Evolutionary conservation across 176 grass and related monocot genomes (phyloP), one percentile per base, ranked within the genome.

Genomic region (Oryza australiensis): DNA sequence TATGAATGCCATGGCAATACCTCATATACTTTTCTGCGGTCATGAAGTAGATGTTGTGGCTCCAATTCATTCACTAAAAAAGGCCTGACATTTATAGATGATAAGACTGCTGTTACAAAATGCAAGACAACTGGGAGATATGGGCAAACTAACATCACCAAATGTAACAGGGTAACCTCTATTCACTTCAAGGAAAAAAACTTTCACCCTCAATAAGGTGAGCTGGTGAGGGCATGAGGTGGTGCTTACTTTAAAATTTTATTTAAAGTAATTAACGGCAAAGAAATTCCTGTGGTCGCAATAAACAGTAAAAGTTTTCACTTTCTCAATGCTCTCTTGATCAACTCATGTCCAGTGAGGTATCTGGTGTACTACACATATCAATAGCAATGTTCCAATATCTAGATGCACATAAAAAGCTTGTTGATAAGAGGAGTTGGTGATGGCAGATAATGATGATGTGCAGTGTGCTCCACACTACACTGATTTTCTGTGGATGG

Each of bases 31-130:
- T 98, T 98, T 77, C 93, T 91, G 75, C 96, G 90, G 72, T 98
- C 96, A 83, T 98, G 96, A 70, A 98, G 86, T 65, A 98, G 96
- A 64, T 95, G 82, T 81, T 98, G 96, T 26, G 73, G 85, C 80
- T 98, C 93, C 59, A 98, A 85, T 90, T 95, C 96, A 91, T 95
- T 98, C 84, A 98, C 89, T 85, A 95, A 78, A 86, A 93, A 98
- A 28, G 96, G 96, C 83, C 96, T 98, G 64, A 48, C 60, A 83
- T 79, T 37, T 46, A 68, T 23, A 42, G 40, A 87, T 27, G 62
- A 66, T 23, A 82, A 78, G 64, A 71, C 18, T 15, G 20, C 40
- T 73, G 72, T 84, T 76, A 84, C n/a, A 59, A 51, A 76, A 82
- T 72, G 72, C 51, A 81, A 76, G 77, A 38, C 68, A 79, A 71